Evolutionary conservation across 441 rosid species (phyloP), one percentile per base, ranked within the genome.

Genomic region (Francoa sonchifolia): DNA sequence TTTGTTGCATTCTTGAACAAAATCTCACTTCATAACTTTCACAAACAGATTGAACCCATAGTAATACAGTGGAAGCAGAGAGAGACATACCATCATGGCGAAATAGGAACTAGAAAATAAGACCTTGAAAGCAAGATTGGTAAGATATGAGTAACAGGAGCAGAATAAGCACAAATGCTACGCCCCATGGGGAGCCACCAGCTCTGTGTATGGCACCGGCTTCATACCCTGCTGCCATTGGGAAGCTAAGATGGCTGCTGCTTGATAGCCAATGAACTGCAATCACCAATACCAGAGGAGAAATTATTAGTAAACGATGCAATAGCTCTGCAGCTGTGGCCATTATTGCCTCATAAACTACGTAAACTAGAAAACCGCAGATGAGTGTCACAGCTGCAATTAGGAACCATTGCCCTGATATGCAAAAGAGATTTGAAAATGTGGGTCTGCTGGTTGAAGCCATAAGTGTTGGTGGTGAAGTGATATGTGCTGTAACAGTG

Each of bases 111-210:
- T 62, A 73, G 39, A 55, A 66, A 42, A 69, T 19, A 21, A 67
- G 65, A 34, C 50, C 74, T 28, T 36, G 48, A 7, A 72, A 32
- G 35, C 64, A 57, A 50, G 79, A 72, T 14, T 65, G 77, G 54
- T 61, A 68, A 22, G 63, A 48, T 1, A 73, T 58, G 55, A 76
- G 76, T 35, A 62, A 57, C 45, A 58, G 43, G 29, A 76, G 80
- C 4, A 76, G 63, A 33, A 67, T 42, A 12, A 76, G 12, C 13
- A 70, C 63, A n/a, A 54, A 44, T 9, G 73, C 75, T 3, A 76
- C 61, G 11, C 80, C 80, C 77, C 77, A 73, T 1, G 84, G 71
- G 0, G 77, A 73, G 45, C 77, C 80, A 0, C 80, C 84, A 1
- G 75, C 84, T n/a, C 72, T 47, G 13, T 68, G 84, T 48, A 73